These are phyloP conservation scores for Albizia julibrissin DNA, from an alignment of 306 rosid species.

Conservation along the genomic window DNA sequence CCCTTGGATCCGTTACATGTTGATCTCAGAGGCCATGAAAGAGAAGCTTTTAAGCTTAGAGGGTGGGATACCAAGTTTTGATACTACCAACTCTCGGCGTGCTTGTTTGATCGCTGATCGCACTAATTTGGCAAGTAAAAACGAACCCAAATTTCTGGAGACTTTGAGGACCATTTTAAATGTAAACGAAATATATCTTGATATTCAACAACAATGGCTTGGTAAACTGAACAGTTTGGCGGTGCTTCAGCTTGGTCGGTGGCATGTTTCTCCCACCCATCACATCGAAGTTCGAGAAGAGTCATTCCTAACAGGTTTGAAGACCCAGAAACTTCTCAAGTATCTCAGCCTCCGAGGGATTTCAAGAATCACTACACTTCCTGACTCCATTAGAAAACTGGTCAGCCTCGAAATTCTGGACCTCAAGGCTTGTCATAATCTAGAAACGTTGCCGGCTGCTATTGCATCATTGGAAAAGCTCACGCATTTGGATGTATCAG, in stretches of 20 bases:
- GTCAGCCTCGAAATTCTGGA: conserved; percentile 28
- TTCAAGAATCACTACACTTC: conserved; percentile 6
- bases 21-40: no score
- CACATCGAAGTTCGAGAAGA: conserved; percentile 18
- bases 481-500: conserved; percentile 43
- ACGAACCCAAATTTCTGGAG: neutral
- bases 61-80: neutral
- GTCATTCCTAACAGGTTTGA: neutral
- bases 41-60: neutral
- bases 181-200: conserved; percentile 4
- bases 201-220: neutral
- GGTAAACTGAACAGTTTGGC: neutral
- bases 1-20: no score
- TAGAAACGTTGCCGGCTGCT: conserved; percentile 36
- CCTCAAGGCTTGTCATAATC: conserved; percentile 35
- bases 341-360: conserved; percentile 31
- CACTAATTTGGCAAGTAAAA: no score
- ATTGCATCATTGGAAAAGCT: conserved; percentile 33
- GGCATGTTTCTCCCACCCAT: conserved; percentile 18
- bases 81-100: neutral
- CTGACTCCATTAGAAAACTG: conserved; percentile 3
- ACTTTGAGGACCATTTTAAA: conserved; percentile 34
- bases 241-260: conserved; percentile 41
- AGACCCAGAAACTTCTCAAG: conserved; percentile 18
- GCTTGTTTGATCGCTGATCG: neutral